These are phyloP conservation scores for Colletotrichum sp. DNA, from an alignment of 2,329 filamentous ascomycete species.

Conservation along the genomic window DNA sequence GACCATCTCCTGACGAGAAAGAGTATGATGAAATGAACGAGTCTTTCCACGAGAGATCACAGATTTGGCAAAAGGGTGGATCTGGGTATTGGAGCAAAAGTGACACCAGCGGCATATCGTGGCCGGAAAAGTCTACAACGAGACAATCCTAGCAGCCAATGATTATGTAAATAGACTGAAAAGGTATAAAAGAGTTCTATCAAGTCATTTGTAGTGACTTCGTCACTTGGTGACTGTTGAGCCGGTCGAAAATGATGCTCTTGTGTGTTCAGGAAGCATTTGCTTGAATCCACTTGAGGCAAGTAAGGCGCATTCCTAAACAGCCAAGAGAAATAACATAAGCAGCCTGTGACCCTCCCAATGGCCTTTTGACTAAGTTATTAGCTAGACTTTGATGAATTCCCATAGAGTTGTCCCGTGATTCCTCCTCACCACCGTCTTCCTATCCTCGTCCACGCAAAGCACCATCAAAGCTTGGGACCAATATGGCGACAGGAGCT, in stretches of 20 bases:
- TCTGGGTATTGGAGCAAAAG: background rate
- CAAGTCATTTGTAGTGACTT: background rate
- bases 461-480: background rate
- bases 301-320: background rate
- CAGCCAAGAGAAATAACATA: fast-evolving
- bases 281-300: background rate
- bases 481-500: background rate
- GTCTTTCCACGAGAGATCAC: background rate
- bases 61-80: background rate
- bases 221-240: too few species aligned
- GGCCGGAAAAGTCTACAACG: background rate
- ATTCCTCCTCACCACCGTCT: background rate
- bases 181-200: fast-evolving
- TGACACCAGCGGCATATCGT: background rate
- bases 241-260: background rate
- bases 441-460: background rate
- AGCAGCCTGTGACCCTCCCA: too few species aligned
- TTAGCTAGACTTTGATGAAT: background rate
- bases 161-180: fast-evolving
- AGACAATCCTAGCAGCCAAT: background rate
- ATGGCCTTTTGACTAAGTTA: background rate
- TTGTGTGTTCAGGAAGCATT: background rate
- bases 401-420: background rate
- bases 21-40: background rate
- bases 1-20: background rate